Evolutionary conservation across 768 basidiomycete genomes (phyloP).

Genomic region (Leccinum variicolor): DNA sequence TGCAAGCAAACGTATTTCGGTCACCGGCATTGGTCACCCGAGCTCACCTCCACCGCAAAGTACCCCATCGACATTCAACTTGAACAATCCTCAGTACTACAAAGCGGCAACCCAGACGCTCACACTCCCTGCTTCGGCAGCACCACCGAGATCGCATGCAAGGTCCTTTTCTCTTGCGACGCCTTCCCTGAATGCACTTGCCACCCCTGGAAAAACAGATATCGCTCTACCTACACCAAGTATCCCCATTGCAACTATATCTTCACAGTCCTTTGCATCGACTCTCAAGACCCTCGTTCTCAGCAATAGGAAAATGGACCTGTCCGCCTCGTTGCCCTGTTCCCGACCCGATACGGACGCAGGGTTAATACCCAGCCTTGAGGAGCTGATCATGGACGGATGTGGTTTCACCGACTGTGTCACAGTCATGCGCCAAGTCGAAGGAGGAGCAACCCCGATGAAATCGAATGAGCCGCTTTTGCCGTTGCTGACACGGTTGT

Average conservation of each 20-base stretch:
- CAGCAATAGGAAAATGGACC: conserved; percentile 63
- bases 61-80: conserved; percentile 29
- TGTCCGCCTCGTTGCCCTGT: conserved; percentile 54
- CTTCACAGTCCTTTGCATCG: conserved; percentile 55
- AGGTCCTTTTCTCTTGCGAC: conserved; percentile 59
- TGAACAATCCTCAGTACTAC: conserved; percentile 60
- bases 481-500: conserved; percentile 57
- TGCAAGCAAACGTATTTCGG: conserved; percentile 15
- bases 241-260: conserved; percentile 62
- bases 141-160: conserved; percentile 48
- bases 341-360: conserved; percentile 25
- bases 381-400: conserved; percentile 72
- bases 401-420: conserved; percentile 65
- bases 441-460: conserved; percentile 34
- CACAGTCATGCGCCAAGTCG: conserved; percentile 39
- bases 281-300: conserved; percentile 58
- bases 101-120: conserved; percentile 52
- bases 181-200: conserved; percentile 13
- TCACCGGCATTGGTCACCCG: conserved; percentile 24
- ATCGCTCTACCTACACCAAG: conserved; percentile 63
- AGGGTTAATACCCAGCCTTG: conserved; percentile 59
- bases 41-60: conserved; percentile 23
- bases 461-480: conserved; percentile 55
- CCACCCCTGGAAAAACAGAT: conserved; percentile 31
- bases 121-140: conserved; percentile 58